A percentile compares a stretch with the other conserved stretches of the same genome.
Conservation (phyloP, 306 rosid species). For the Acacia acuminata region DNA sequence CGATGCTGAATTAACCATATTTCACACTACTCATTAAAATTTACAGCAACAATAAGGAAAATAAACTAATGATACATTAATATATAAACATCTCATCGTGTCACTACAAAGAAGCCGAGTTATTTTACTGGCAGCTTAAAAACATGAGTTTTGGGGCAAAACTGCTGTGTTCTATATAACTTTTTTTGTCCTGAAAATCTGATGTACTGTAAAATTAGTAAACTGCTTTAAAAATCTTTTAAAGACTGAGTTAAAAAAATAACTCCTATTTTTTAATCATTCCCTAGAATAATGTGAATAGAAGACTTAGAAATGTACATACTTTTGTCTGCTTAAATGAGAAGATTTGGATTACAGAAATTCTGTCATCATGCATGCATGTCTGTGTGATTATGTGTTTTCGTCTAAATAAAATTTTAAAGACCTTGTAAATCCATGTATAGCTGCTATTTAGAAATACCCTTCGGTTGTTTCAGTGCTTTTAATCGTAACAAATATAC, state of each 20-base stretch:
- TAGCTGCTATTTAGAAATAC: not conserved
- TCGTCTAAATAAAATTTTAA: not conserved
- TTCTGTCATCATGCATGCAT: not conserved
- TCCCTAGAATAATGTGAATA: no score
- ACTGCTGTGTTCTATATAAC: not conserved
- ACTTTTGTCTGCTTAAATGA: not conserved
- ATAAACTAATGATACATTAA: not conserved
- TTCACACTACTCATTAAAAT: not conserved
- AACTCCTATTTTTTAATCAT: not conserved
- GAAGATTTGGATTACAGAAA: not conserved
- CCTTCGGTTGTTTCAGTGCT: not conserved
- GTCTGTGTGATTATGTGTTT: not conserved
- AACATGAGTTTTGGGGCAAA: no score
- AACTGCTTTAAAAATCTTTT: no score
- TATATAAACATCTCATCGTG: not conserved
- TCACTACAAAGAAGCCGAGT: not conserved
- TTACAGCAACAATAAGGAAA: not conserved
- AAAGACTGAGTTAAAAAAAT: not conserved
- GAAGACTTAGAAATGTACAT: not conserved
- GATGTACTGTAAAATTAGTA: not conserved
- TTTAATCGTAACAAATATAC: no score
- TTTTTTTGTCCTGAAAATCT: not conserved
- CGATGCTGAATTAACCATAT: conserved; percentile 52
- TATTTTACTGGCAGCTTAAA: not conserved
- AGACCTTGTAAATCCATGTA: not conserved